A percentile compares a stretch with the other conserved stretches of the same genome.
These are phyloP conservation scores for Chalaropsis ovoidea DNA, from an alignment of 2,329 filamentous ascomycete species.

Conservation along the genomic window DNA sequence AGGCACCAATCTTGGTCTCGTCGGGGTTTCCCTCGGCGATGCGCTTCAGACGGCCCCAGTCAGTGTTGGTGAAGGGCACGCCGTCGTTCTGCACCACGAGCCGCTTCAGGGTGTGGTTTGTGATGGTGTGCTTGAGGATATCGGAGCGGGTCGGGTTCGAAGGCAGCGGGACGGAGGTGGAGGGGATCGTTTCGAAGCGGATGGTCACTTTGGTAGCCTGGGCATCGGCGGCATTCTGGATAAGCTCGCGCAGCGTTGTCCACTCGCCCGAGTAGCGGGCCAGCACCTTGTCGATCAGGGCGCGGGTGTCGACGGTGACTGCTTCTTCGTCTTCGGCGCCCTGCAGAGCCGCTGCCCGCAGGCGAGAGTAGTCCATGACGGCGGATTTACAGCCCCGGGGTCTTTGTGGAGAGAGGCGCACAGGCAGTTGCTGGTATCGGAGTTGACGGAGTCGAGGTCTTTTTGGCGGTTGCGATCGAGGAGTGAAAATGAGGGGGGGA, in stretches of 20 bases:
- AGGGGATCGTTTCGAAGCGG: constrained; percentile 84
- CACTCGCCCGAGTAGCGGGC: constrained; percentile 95
- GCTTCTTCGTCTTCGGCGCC: constrained; percentile 89
- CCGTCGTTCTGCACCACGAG: constrained; percentile 92
- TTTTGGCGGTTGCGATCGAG: neutral
- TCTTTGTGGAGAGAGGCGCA: neutral
- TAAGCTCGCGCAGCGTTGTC: constrained; percentile 79
- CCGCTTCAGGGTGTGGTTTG: constrained; percentile 75
- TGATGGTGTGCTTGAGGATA: constrained; percentile 69
- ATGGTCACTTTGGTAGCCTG: constrained; percentile 82
- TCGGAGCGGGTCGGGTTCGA: constrained; percentile 55
- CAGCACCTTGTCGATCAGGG: constrained; percentile 93
- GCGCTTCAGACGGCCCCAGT: constrained; percentile 87
- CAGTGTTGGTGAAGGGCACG: constrained; percentile 73
- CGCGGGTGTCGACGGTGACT: constrained; percentile 93
- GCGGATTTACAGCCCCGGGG: neutral
- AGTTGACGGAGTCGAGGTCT: neutral
- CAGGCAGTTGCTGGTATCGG: neutral
- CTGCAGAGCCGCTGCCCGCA: constrained; percentile 78
- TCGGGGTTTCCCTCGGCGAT: constrained; percentile 99
- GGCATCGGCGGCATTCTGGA: constrained; percentile 97
- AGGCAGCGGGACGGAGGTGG: constrained; percentile 62
- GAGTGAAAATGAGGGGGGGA: neutral
- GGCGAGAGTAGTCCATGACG: constrained; percentile 59
- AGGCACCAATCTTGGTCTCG: constrained; percentile 97